Base-by-base conservation (phyloP, 2,329 filamentous ascomycete species). In the Xylariaceae sp. region DNA sequence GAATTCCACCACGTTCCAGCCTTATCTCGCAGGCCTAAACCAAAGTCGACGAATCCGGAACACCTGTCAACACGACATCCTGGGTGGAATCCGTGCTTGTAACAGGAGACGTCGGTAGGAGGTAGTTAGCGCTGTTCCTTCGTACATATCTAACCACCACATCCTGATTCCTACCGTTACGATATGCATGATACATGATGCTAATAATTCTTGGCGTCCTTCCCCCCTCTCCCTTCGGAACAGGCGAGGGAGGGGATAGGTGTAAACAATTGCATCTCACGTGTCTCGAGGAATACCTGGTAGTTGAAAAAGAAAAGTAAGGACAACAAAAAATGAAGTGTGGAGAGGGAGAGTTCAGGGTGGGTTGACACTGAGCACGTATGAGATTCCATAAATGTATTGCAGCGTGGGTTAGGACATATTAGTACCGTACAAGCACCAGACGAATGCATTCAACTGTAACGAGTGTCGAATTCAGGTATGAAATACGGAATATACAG, bases 21-120 rank as follows among this genome's bases (percentile, higher is more conserved):
- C 57, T 61, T 63, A 61, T 65, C 59, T 62, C 54, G 58, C 58
- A 47, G 50, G 45, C 18, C 4, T 51, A 55, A 42, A 13, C 37
- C 8, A 58, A 53, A 10, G 34, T 61, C 8, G 57, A 65, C 66
- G 67, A 61, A 69, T 69, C 62, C 67, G 67, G 68, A 61, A 59
- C 30, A 50, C 59, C 50, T 56, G 42, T 64, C 35, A 55, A 64
- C 60, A 42, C 37, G 53, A 59, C 37, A 42, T 8, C 37, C 37
- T 42, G 37, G 37, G 8, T 30, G 23, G 23, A 30, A 30, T 30
- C 23, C 23, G 23, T 30, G 23, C 23, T 30, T 30, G 23, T 5
- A 30, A 30, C 23, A 30, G 23, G 23, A 30, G 23, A 30, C 23
- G 23, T 30, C 23, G 23, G 23, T 30, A 30, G 23, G 23, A 30